Base-by-base conservation (phyloP, 345 rosid genomes). In the Populus deltoides region DNA sequence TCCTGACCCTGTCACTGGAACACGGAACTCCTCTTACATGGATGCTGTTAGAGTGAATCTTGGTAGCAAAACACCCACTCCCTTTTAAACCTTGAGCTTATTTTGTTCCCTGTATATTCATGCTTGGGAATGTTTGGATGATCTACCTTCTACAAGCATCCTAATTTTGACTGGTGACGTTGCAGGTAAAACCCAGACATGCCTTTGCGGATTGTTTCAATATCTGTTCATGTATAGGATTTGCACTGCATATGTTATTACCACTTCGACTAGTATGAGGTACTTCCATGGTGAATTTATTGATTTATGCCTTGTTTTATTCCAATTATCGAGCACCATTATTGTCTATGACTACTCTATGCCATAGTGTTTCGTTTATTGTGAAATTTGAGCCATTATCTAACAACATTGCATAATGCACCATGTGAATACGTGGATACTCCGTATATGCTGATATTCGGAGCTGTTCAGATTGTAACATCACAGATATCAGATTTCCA, bases 401-500 rank as follows among this genome's bases (percentile, higher is more conserved):
- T 2, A 45, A 45, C 49, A 45, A 22, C 29, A 57, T n/a, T 57
- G 25, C 63, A n/a, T n/a, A 55, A 43, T 35, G 80, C 80, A 29
- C 25, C 70, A 15, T 77, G 70, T 47, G 25, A 43, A 51, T 8
- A 38, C 6, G 73, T 59, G 16, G 77, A 79, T 39, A 55, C 43
- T 22, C 41, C 25, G 3, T 73, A 79, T 71, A 81, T 85, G 79
- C 63, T 80, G 17, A 41, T 76, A 8, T 83, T 83, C 51, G 87
- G 87, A 41, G 65, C 49, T 7, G 66, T 76, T 51, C 86, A 86
- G 77, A 67, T 86, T 16, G 25, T 83, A 16, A 22, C 81, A 33
- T 86, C 88, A 5, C 86, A 83, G 77, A 83, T 83, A 38, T 86
- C 88, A 29, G 80, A 81, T 79, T 78, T 83, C 79, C 86, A 71